Evolutionary conservation across 2,329 filamentous ascomycete genomes (phyloP).

Genomic region (Metarhizium album): DNA sequence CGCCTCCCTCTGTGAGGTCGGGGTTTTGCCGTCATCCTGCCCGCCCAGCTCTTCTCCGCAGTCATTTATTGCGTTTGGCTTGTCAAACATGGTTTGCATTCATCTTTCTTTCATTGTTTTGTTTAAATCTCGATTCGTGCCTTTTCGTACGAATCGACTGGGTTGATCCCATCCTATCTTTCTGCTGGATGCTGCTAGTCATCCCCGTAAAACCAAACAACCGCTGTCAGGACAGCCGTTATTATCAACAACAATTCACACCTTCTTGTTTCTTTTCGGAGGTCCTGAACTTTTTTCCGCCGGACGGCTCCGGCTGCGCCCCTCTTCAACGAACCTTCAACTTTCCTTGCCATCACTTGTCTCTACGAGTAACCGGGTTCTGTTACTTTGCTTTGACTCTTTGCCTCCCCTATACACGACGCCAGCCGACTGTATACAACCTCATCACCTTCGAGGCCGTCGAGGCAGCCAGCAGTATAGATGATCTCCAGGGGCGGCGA

Average conservation of each 20-base stretch:
- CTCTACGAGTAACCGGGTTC: neutral
- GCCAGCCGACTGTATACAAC: neutral
- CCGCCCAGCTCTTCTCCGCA: neutral
- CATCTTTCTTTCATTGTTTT: neutral
- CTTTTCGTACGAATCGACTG: neutral
- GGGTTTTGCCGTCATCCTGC: neutral
- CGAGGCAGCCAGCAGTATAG: neutral
- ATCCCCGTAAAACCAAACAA: neutral
- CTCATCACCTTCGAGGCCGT: neutral
- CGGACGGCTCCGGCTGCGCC: neutral
- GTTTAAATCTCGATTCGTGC: neutral
- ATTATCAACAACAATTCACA: neutral
- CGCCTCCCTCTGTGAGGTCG: neutral
- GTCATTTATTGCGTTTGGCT: neutral
- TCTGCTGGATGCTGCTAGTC: neutral
- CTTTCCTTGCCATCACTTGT: neutral
- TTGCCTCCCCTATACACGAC: neutral
- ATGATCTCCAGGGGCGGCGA: neutral
- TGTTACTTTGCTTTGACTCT: neutral
- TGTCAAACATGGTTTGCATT: neutral
- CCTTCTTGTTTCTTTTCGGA: neutral
- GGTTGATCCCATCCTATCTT: constrained; percentile 1
- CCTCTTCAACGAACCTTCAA: neutral
- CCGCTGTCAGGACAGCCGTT: neutral
- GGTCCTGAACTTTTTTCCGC: neutral